Conservation (phyloP, 2,329 filamentous ascomycete genomes). For the Nemania sp. region DNA sequence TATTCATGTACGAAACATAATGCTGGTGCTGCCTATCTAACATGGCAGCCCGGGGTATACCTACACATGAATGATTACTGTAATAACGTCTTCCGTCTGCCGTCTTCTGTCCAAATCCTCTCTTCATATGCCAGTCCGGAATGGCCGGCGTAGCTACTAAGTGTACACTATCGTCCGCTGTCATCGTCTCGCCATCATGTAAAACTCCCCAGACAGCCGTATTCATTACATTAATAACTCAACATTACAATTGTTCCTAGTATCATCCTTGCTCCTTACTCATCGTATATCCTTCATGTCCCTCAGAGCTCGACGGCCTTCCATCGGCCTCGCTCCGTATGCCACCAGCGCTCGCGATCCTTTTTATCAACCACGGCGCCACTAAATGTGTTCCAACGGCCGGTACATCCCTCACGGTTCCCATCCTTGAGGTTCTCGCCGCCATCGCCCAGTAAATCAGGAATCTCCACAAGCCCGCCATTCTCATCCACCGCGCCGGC, state of each 20-base stretch:
- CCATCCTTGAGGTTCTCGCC: slow-evolving; percentile 58
- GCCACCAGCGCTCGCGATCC: slow-evolving; percentile 64
- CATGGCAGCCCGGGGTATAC: slow-evolving; percentile 23
- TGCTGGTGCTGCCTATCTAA: background rate
- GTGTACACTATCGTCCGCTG: slow-evolving; percentile 15
- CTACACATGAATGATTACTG: slow-evolving; percentile 10
- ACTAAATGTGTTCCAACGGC: slow-evolving; percentile 59
- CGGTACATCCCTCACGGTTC: slow-evolving; percentile 57
- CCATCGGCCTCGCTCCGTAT: slow-evolving; percentile 63
- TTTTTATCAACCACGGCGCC: slow-evolving; percentile 54
- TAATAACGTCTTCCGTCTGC: slow-evolving; percentile 12
- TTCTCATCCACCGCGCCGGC: slow-evolving; percentile 66
- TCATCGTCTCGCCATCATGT: slow-evolving; percentile 9
- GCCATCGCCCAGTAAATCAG: slow-evolving; percentile 61
- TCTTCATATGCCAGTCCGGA: slow-evolving; percentile 18
- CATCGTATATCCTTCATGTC: background rate
- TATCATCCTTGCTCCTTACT: background rate
- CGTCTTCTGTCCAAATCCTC: slow-evolving; percentile 4
- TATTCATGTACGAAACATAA: slow-evolving; percentile 25
- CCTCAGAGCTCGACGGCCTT: slow-evolving; percentile 41
- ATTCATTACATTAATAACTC: slow-evolving; percentile 21
- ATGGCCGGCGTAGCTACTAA: background rate
- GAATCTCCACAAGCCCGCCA: slow-evolving; percentile 66
- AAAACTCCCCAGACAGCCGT: background rate
- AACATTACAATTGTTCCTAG: background rate